These are phyloP conservation scores for Planoprotostelium fungivorum DNA, from an alignment of 78 protist genomes.

Conservation along the genomic window DNA sequence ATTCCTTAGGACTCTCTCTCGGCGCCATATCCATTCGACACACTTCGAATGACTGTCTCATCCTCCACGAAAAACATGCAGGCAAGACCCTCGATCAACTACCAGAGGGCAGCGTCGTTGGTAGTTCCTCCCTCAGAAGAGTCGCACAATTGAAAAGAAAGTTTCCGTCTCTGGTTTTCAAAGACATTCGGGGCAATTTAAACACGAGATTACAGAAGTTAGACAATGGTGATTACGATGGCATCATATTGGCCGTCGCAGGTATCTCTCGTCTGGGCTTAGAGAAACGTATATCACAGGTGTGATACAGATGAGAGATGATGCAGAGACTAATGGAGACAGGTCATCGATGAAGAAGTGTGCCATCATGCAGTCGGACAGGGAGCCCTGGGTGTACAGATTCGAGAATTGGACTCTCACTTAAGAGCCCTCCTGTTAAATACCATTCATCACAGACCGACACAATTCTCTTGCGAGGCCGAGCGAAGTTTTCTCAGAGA, in stretches of 20 bases:
- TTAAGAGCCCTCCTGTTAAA: conserved; percentile 8
- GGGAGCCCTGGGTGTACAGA: conserved; percentile 72
- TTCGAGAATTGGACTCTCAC: conserved; percentile 28
- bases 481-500: conserved; percentile 56
- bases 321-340: conserved; percentile 16
- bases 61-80: conserved; percentile 11
- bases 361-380: conserved; percentile 73
- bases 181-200: conserved; percentile 72
- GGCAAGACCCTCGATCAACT: conserved; percentile 26
- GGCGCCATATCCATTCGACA: conserved; percentile 57
- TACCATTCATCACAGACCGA: conserved; percentile 18
- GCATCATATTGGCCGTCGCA: conserved; percentile 68
- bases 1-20: conserved; percentile 56
- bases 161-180: conserved; percentile 50
- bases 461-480: conserved; percentile 24
- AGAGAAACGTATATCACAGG: conserved; percentile 8
- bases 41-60: conserved; percentile 47
- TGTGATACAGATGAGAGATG: background rate
- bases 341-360: conserved; percentile 26
- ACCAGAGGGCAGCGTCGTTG: conserved; percentile 70
- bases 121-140: conserved; percentile 64
- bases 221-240: conserved; percentile 56
- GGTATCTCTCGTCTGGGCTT: conserved; percentile 63
- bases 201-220: conserved; percentile 71
- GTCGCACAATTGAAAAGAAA: conserved; percentile 41